These are phyloP conservation scores for Handroanthus guayacan DNA, from an alignment of 257 asterid genomes.

Conservation along the genomic window DNA sequence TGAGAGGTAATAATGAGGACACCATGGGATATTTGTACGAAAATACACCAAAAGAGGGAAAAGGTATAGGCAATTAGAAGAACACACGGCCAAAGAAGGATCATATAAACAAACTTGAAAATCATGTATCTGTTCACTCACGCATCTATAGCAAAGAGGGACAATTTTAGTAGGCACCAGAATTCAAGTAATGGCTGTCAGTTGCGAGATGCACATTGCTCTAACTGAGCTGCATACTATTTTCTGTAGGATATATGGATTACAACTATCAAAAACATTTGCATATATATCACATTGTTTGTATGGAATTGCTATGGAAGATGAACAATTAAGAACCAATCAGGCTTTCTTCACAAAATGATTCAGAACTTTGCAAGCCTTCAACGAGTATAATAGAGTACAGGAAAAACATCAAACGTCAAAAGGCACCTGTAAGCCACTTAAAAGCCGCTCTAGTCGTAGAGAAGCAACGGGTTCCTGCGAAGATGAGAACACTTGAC, in stretches of 20 bases:
- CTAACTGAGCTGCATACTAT: not conserved
- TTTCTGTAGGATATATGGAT: not conserved
- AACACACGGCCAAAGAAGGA: too few relatives aligned
- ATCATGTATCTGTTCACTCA: not conserved
- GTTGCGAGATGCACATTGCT: not conserved
- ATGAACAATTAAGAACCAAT: not conserved
- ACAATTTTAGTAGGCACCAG: not conserved
- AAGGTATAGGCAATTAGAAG: too few relatives aligned
- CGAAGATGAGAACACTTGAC: conserved; percentile 94
- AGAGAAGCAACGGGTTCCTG: conserved; percentile 89
- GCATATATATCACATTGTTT: not conserved
- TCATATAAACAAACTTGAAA: too few relatives aligned
- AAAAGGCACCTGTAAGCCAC: conserved; percentile 89
- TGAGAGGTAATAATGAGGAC: too few relatives aligned
- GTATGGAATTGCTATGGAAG: not conserved
- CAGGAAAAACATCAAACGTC: not conserved
- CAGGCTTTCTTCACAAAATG: not conserved
- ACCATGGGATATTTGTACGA: too few relatives aligned
- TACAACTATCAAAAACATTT: not conserved
- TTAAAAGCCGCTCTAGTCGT: conserved; percentile 90
- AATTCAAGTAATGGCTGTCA: not conserved
- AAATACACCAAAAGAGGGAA: too few relatives aligned
- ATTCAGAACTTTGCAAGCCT: conserved; percentile 1
- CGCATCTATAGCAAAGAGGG: not conserved
- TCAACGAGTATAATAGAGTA: not conserved